Conservation (phyloP, 805 yeast species). For the Wickerhamiella alocasiicola region DNA sequence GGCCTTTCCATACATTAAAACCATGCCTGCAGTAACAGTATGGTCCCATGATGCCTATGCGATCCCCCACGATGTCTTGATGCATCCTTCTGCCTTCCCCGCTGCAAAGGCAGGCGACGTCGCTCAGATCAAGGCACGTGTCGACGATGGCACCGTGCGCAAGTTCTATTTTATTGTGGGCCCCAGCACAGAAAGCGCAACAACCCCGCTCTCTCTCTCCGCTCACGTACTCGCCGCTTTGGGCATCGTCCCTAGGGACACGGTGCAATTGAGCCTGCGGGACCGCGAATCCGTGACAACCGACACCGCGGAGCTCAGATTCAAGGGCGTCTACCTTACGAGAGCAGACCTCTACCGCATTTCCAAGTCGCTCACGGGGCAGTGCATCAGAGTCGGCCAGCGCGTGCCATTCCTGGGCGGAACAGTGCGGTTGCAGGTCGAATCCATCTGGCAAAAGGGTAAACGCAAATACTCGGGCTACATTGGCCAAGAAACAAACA, state of each 20-base stretch:
- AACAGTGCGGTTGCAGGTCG: conserved; percentile 48
- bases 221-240: conserved; percentile 25
- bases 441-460: conserved; percentile 55
- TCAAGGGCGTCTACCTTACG: conserved; percentile 68
- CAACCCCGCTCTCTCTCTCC: conserved; percentile 19
- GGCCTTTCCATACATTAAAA: too few relatives aligned
- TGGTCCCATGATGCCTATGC: conserved; percentile 56
- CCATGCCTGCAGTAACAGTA: too few relatives aligned
- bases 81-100: conserved; percentile 48
- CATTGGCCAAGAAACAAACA: conserved; percentile 56
- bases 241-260: conserved; percentile 55
- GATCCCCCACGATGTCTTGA: conserved; percentile 44
- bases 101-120: conserved; percentile 63
- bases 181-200: conserved; percentile 12
- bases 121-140: conserved; percentile 38
- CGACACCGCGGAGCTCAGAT: conserved; percentile 69
- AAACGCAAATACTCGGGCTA: conserved; percentile 61
- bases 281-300: conserved; percentile 42
- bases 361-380: conserved; percentile 45
- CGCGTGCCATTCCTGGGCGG: conserved; percentile 47
- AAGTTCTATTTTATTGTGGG: conserved; percentile 21
- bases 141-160: conserved; percentile 27
- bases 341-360: conserved; percentile 91
- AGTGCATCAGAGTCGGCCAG: conserved; percentile 58
- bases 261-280: conserved; percentile 43